Conservation (phyloP, 2,329 filamentous ascomycete species). For the Colletotrichum sp. region DNA sequence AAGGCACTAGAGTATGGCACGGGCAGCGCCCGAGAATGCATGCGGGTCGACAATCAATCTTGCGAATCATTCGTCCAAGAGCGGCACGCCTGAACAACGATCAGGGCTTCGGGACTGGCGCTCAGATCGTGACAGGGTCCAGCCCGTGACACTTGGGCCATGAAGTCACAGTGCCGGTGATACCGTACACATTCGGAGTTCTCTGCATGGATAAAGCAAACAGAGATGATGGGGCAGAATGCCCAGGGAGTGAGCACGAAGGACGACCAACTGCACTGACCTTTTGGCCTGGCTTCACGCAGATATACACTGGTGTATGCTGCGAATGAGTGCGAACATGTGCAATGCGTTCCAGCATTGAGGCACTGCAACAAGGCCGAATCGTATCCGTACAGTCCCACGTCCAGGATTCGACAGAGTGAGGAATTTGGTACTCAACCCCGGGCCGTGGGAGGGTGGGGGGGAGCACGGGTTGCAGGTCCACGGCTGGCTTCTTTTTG, state of each 20-base stretch:
- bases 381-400: neutral
- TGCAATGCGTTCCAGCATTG: neutral
- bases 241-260: neutral
- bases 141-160: neutral
- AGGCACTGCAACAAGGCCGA: neutral
- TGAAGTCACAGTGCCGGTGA: neutral
- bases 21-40: neutral
- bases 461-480: neutral
- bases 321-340: neutral
- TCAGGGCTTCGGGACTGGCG: conserved; percentile 9
- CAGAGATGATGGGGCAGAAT: neutral
- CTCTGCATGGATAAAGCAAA: neutral
- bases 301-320: neutral
- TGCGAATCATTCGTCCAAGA: neutral
- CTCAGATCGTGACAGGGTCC: conserved; percentile 1
- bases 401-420: neutral
- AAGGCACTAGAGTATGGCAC: neutral
- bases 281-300: neutral
- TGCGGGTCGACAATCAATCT: neutral
- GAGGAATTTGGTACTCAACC: neutral
- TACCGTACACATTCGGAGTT: neutral
- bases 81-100: neutral
- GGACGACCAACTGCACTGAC: neutral
- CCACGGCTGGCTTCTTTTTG: neutral
- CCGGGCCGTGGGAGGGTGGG: neutral